Evolutionary conservation across 2,329 filamentous ascomycete species (phyloP), one percentile per base, ranked within the genome.

Genomic region (Phaeosphaeriaceae sp.): DNA sequence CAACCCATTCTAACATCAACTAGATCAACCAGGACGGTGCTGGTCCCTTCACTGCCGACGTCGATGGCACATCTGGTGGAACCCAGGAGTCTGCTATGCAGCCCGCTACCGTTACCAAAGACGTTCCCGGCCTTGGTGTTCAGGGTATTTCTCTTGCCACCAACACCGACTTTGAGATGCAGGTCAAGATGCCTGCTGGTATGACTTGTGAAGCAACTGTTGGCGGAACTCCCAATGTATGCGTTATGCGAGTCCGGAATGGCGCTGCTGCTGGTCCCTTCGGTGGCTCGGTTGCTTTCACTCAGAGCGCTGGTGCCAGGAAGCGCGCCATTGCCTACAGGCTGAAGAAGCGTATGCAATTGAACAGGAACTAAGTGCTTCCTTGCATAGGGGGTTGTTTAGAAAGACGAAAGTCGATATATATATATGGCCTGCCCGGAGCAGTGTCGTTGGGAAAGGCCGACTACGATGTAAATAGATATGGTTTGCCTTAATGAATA

Each of bases 11-110:
- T 50, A 38, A 55, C 43, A 33, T 7, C 9, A 30, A 35, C 1
- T 28, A 68, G 61, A 68, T 88, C 75, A 88, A 88, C 79, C 85
- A 88, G 69, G 86, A 88, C 56, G 86, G 86, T 18, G 86, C 86
- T 1, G 86, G 86, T 2, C 85, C 85, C 2, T 76, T 88, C 52
- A 79, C 76, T 17, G 85, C 85, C 9, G 78, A 78, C 26, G 76
- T 88, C 16, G 86, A 89, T 64, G 76, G 77, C 34, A 87, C 85
- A 18, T 87, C 84, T 2, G 85, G 85, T 33, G 86, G 86, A 50
- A 83, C 80, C 4, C 81, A 87, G 59, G 66, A 79, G 37, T 63
- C 72, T 21, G 86, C 86, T 26, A 88, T 88, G 79, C 70, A 86
- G 71, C 67, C 63, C 1, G 86, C 85, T 9, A 63, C 81, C 41